Conservation (phyloP, 176 grass and related monocot genomes). For the Microstegium vimineum region DNA sequence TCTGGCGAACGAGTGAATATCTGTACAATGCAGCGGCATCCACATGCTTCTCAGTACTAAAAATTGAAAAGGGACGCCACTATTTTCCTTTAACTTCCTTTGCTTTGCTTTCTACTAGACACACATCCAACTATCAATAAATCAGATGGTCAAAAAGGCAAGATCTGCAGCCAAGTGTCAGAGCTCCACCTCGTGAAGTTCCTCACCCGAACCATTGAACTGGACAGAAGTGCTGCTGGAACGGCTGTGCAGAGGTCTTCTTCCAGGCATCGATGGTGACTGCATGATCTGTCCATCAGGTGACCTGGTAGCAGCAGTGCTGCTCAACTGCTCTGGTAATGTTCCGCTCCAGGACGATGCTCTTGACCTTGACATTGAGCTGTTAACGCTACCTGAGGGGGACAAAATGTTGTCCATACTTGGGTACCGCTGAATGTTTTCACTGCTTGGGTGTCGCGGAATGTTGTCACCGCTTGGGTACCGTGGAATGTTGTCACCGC, state of each 20-base stretch:
- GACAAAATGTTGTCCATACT: conserved; percentile 63
- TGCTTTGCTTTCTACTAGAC: conserved; percentile 31
- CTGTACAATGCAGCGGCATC: conserved; percentile 46
- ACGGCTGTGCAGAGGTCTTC: conserved; percentile 18
- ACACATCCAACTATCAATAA: conserved; percentile 12
- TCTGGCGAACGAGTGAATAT: conserved; percentile 36
- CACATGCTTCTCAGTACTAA: conserved; percentile 40
- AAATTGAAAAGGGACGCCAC: conserved; percentile 35
- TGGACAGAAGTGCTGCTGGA: conserved; percentile 33
- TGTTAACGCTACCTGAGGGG: conserved; percentile 18
- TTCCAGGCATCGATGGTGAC: conserved; percentile 34
- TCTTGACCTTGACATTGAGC: conserved; percentile 44
- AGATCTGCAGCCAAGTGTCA: conserved; percentile 10
- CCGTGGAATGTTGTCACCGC: background rate
- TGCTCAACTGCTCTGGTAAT: conserved; percentile 35
- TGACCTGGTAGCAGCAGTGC: background rate
- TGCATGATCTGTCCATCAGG: conserved; percentile 30
- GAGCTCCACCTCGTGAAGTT: conserved; percentile 63
- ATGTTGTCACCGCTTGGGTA: too few relatives aligned
- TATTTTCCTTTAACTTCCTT: background rate
- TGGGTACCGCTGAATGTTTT: conserved; percentile 53
- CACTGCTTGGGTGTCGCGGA: background rate
- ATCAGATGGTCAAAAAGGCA: conserved; percentile 1
- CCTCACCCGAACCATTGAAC: conserved; percentile 35
- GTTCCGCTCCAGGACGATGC: conserved; percentile 78